A percentile compares a stretch with the other conserved stretches of the same genome.
These are phyloP conservation scores for Neolecta irregularis DNA, from an alignment of 1,139 yeast species.

Conservation along the genomic window DNA sequence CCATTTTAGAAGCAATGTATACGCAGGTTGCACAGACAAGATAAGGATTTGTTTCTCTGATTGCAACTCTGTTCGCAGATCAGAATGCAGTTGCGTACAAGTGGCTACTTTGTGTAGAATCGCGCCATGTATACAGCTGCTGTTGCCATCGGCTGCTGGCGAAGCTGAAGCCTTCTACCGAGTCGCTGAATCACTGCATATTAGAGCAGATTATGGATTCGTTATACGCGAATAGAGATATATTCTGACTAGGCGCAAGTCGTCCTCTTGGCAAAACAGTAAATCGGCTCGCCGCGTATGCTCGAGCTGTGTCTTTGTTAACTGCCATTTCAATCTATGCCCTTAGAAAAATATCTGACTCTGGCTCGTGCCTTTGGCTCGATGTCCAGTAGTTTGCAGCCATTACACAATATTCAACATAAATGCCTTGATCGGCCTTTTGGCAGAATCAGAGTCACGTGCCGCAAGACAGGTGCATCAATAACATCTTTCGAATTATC, in stretches of 20 bases:
- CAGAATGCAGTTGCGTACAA: conserved; percentile 26
- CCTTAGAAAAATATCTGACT: conserved; percentile 1
- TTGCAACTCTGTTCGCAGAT: conserved; percentile 6
- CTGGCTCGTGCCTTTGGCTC: conserved; percentile 29
- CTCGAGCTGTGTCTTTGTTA: conserved; percentile 34
- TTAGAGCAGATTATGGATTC: conserved; percentile 48
- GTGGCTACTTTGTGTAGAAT: conserved; percentile 54
- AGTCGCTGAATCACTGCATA: conserved; percentile 56
- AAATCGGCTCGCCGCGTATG: conserved; percentile 24
- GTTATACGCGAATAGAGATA: conserved; percentile 27
- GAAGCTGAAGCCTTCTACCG: conserved; percentile 57
- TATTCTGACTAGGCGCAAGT: conserved; percentile 28
- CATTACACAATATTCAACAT: conserved; percentile 9
- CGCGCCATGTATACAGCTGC: conserved; percentile 73
- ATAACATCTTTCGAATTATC: no score
- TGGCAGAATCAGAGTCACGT: no score
- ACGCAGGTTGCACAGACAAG: conserved; percentile 69
- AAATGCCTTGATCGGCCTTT: no score
- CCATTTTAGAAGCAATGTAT: conserved; percentile 83
- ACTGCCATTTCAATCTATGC: conserved; percentile 45
- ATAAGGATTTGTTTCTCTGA: conserved; percentile 58
- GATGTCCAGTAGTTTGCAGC: conserved; percentile 57
- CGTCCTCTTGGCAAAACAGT: conserved; percentile 9
- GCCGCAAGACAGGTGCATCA: no score
- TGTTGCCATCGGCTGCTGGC: conserved; percentile 77